Base-by-base conservation (phyloP, 2,329 filamentous ascomycete genomes). In the Aspergillus fructus region DNA sequence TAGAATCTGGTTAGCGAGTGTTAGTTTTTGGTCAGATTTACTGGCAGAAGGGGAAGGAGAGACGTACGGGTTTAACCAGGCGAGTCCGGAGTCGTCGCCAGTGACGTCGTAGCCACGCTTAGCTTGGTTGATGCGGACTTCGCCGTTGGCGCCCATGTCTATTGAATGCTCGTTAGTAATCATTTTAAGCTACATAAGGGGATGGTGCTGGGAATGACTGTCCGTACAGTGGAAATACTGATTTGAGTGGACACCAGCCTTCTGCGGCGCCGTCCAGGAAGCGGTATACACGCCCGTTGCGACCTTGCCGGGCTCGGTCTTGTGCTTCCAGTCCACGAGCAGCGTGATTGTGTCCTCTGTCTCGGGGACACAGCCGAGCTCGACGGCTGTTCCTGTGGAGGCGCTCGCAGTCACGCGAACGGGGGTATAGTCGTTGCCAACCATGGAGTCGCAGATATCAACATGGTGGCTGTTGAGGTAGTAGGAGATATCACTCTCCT, bases 401-500 rank as follows among this genome's bases (percentile, higher is more conserved):
- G 87, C 93, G 3, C 88, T 89, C 7, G 96, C 93, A 64, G 86
- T 88, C 54, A 89, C 91, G 68, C 87, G 88, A 53, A 89, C 84
- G 13, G 93, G 93, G 34, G 85, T 81, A 75, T 89, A 96, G 46
- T 88, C 89, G 7, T 88, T 85, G 4, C 51, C 30, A 2, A 96
- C 90, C 91, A 97, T 96, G 55, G 87, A 91, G 79, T 96, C 93
- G 77, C 89, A 91, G 66, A 97, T 86, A 76, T 97, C 93, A 67
- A 97, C 83, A 79, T 97, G 93, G 79, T 97, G 93, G 63, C 87
- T 91, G 83, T 97, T 97, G 64, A 97, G 85, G 77, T 97, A 97
- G 81, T 97, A 97, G 9, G 89, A 93, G 68, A 97, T 97, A 74
- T 97, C 93, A 30, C 89, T 93, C 66, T 96, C 92, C 68, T 88